Evolutionary conservation across 164 flowering plant species (phyloP).

Genomic region (Vitis rotundifolia): DNA sequence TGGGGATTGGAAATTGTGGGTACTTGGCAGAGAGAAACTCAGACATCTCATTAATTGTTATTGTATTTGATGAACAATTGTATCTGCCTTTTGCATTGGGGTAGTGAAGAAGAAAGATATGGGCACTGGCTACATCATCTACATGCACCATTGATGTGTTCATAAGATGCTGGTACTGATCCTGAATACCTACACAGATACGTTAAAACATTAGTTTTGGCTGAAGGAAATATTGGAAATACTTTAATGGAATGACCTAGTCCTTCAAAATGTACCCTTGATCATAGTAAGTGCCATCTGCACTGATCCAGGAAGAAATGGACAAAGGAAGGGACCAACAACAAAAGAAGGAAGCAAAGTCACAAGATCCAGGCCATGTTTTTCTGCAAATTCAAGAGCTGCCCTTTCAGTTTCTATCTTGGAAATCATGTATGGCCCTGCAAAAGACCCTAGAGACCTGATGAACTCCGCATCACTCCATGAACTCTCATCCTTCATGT

Average conservation of each 20-base stretch:
- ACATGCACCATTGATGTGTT: constrained; percentile 26
- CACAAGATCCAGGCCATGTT: constrained; percentile 41
- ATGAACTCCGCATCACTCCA: constrained; percentile 45
- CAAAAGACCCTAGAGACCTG: background rate
- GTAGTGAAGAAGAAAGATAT: constrained; percentile 23
- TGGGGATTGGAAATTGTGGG: constrained; percentile 9
- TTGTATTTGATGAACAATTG: constrained; percentile 14
- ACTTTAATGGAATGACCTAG: too few relatives aligned
- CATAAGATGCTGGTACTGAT: background rate
- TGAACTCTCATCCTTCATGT: constrained; percentile 33
- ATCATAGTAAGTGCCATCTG: background rate
- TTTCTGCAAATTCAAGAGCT: constrained; percentile 39
- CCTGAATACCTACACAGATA: constrained; percentile 14
- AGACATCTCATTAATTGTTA: constrained; percentile 6
- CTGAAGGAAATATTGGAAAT: too few relatives aligned
- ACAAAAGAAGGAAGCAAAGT: constrained; percentile 35
- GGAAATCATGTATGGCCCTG: constrained; percentile 26
- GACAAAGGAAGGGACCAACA: constrained; percentile 38
- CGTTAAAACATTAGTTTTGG: too few relatives aligned
- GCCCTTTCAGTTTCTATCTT: constrained; percentile 45
- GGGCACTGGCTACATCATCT: constrained; percentile 27
- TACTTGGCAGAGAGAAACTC: constrained; percentile 10
- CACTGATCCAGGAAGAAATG: constrained; percentile 26
- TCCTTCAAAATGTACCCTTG: too few relatives aligned
- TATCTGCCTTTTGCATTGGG: constrained; percentile 24